Evolutionary conservation across 257 asterid genomes (phyloP).

Genomic region (Lycium ferocissimum): DNA sequence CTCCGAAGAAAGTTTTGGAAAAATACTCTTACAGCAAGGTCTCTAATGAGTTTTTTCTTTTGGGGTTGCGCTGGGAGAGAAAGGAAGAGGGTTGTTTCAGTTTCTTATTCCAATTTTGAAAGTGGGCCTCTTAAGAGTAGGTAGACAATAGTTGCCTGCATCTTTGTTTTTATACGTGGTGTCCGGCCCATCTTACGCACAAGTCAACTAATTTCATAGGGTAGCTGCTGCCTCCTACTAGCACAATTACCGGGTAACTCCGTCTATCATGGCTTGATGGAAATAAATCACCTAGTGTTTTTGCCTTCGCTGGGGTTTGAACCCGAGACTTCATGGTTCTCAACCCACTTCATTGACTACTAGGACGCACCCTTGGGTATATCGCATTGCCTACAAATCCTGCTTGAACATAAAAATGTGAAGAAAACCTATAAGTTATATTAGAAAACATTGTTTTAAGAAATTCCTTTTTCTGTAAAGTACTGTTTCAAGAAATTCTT

Average conservation of each 20-base stretch:
- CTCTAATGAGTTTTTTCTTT: neutral
- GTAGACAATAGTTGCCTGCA: neutral
- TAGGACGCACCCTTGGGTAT: too few species aligned
- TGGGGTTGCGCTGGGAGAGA: neutral
- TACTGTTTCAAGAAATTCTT: neutral
- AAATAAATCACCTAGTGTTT: too few species aligned
- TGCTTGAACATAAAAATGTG: neutral
- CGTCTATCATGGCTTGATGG: too few species aligned
- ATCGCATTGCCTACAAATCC: neutral
- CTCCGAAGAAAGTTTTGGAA: neutral
- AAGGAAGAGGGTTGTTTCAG: neutral
- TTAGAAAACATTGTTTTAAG: neutral
- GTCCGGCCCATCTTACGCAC: too few species aligned
- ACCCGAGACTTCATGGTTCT: too few species aligned
- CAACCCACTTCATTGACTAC: too few species aligned
- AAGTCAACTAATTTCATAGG: too few species aligned
- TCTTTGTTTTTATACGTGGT: too few species aligned
- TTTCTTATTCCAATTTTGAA: neutral
- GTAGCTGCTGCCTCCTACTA: too few species aligned
- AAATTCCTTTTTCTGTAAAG: too few species aligned
- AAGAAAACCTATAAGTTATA: neutral
- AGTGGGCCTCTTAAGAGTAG: neutral
- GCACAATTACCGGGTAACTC: too few species aligned
- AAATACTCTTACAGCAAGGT: neutral
- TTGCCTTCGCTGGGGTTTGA: too few species aligned